Evolutionary conservation across 352 stramenopile genomes (phyloP).

Genomic region (Albugo candida): DNA sequence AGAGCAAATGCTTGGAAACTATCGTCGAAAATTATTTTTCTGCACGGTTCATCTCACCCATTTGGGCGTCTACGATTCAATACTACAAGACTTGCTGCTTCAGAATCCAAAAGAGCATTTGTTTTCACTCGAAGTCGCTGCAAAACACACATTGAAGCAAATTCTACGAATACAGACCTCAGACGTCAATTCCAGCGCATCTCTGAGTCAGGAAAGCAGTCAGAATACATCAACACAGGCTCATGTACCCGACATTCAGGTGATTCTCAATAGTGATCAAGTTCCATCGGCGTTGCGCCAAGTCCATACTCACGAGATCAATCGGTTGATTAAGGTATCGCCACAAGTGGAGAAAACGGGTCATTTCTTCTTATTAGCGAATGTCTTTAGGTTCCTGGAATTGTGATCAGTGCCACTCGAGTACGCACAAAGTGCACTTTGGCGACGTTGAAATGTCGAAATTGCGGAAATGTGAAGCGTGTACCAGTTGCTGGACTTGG

Average conservation of each 20-base stretch:
- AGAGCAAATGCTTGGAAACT: slow-evolving; percentile 76
- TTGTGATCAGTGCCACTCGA: slow-evolving; percentile 90
- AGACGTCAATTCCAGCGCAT: slow-evolving; percentile 13
- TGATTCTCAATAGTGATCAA: slow-evolving; percentile 69
- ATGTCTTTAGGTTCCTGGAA: slow-evolving; percentile 46
- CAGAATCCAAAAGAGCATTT: slow-evolving; percentile 72
- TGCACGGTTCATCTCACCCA: slow-evolving; percentile 75
- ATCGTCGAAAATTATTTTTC: slow-evolving; percentile 42
- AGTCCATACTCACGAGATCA: slow-evolving; percentile 80
- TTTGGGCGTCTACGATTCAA: slow-evolving; percentile 69
- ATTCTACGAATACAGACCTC: slow-evolving; percentile 23
- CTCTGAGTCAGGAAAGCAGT: slow-evolving; percentile 7
- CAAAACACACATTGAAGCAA: slow-evolving; percentile 57
- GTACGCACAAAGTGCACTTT: slow-evolving; percentile 86
- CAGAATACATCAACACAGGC: slow-evolving; percentile 11
- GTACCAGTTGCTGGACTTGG: slow-evolving; percentile 39
- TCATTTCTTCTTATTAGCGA: slow-evolving; percentile 9
- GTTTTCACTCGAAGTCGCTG: slow-evolving; percentile 64
- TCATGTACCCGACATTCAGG: slow-evolving; percentile 53
- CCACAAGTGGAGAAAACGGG: neutral
- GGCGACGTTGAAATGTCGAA: slow-evolving; percentile 82
- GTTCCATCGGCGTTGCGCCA: slow-evolving; percentile 41
- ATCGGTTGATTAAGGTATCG: slow-evolving; percentile 69
- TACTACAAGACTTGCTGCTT: slow-evolving; percentile 71
- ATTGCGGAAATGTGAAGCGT: slow-evolving; percentile 56